Conservation (phyloP, 768 basidiomycete genomes). For the Tylopilus felleus region DNA sequence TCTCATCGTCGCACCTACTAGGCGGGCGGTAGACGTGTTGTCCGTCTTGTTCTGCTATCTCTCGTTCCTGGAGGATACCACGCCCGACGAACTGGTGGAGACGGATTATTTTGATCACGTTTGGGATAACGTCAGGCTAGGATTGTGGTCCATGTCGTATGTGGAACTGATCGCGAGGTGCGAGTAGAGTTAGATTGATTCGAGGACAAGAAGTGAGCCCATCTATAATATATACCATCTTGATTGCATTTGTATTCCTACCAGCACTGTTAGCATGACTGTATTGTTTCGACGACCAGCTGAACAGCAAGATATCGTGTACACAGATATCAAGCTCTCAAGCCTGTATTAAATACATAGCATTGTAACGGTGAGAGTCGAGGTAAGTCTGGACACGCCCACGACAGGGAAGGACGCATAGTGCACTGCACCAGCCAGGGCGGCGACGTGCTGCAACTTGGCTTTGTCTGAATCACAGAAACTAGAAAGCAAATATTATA, state of each 20-base stretch:
- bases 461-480: too few species aligned
- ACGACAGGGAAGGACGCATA: too few species aligned
- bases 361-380: too few species aligned
- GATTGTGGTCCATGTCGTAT: neutral
- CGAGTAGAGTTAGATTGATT: neutral
- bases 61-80: constrained; percentile 5
- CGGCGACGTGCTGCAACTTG: too few species aligned
- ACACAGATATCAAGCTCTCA: too few species aligned
- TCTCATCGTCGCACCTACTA: constrained; percentile 12
- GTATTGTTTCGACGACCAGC: too few species aligned
- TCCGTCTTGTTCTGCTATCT: constrained; percentile 14
- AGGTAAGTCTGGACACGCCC: too few species aligned
- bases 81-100: neutral
- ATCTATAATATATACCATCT: neutral
- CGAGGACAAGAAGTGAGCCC: neutral
- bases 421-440: too few species aligned
- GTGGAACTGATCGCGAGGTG: neutral
- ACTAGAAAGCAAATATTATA: too few species aligned
- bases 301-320: neutral
- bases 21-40: constrained; percentile 10
- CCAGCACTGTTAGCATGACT: neutral
- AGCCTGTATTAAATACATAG: too few species aligned
- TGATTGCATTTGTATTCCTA: neutral
- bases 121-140: constrained; percentile 3
- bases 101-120: neutral